Percentiles rank a stretch among this genome's conserved stretches.
These are phyloP conservation scores for Solanum neorickii DNA, from an alignment of 257 asterid genomes.

Conservation along the genomic window DNA sequence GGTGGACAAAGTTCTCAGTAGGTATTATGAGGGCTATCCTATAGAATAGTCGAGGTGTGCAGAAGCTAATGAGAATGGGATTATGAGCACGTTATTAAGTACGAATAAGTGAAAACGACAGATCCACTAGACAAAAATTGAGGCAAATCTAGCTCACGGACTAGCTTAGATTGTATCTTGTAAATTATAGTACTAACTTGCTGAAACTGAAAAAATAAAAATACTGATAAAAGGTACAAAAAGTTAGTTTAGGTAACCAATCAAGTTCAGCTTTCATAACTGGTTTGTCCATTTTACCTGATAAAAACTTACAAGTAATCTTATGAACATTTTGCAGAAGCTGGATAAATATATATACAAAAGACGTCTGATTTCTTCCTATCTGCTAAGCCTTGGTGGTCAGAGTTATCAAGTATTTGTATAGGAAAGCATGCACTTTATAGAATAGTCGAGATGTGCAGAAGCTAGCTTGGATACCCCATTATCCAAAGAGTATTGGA, in stretches of 20 bases:
- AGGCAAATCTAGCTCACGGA: neutral
- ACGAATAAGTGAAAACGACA: neutral
- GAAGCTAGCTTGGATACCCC: neutral
- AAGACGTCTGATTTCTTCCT: neutral
- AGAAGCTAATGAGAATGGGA: neutral
- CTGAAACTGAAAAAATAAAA: neutral
- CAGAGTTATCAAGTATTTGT: neutral
- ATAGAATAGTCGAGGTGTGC: neutral
- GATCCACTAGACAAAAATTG: neutral
- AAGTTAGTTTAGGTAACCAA: neutral
- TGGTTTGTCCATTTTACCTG: neutral
- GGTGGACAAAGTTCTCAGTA: neutral
- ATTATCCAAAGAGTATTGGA: neutral
- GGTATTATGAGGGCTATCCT: neutral
- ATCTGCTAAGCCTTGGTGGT: neutral
- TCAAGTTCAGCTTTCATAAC: neutral
- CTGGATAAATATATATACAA: neutral
- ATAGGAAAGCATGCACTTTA: neutral
- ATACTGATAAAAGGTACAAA: neutral
- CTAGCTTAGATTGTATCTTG: neutral
- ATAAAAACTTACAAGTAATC: neutral
- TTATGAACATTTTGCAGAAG: neutral
- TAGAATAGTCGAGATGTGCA: neutral
- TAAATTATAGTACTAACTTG: neutral
- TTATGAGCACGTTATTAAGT: neutral